These are phyloP conservation scores for Hysterangium stoloniferum DNA, from an alignment of 768 basidiomycete species.

Conservation along the genomic window DNA sequence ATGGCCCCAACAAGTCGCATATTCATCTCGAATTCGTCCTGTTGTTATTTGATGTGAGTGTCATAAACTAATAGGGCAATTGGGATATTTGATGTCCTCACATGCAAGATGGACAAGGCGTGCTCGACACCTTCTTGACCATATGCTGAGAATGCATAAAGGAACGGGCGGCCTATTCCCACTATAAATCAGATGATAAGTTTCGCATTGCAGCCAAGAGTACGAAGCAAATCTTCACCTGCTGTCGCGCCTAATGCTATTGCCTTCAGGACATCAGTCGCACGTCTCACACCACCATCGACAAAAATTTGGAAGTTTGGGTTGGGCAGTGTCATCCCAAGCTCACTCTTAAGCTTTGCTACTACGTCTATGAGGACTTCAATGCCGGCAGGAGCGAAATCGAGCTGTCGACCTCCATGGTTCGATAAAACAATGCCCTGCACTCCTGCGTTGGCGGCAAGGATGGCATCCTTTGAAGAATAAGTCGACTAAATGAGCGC, in stretches of 20 bases:
- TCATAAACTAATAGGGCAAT: background rate
- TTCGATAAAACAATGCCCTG: conserved; percentile 49
- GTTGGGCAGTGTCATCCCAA: conserved; percentile 28
- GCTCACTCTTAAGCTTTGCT: conserved; percentile 25
- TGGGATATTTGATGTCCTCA: conserved; percentile 27
- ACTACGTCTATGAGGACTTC: conserved; percentile 36
- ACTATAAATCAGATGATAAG: conserved; percentile 30
- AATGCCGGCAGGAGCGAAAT: conserved; percentile 37
- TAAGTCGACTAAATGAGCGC: background rate
- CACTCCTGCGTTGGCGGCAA: conserved; percentile 39
- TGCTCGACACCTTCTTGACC: conserved; percentile 82
- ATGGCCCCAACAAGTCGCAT: conserved; percentile 85
- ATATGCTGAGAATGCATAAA: conserved; percentile 86
- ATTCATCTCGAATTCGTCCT: conserved; percentile 99
- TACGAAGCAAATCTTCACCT: conserved; percentile 37
- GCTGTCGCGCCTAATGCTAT: conserved; percentile 86
- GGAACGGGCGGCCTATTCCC: conserved; percentile 78
- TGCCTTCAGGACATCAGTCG: conserved; percentile 86
- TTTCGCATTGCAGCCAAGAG: conserved; percentile 23
- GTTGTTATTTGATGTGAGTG: conserved; percentile 7
- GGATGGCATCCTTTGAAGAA: conserved; percentile 35
- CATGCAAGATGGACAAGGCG: conserved; percentile 71
- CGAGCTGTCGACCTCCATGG: conserved; percentile 53
- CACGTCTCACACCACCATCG: conserved; percentile 91
- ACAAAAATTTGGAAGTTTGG: conserved; percentile 69